phyloP scores from a whole-genome alignment of 805 yeast species.

The Metschnikowia peoriensis region DNA sequence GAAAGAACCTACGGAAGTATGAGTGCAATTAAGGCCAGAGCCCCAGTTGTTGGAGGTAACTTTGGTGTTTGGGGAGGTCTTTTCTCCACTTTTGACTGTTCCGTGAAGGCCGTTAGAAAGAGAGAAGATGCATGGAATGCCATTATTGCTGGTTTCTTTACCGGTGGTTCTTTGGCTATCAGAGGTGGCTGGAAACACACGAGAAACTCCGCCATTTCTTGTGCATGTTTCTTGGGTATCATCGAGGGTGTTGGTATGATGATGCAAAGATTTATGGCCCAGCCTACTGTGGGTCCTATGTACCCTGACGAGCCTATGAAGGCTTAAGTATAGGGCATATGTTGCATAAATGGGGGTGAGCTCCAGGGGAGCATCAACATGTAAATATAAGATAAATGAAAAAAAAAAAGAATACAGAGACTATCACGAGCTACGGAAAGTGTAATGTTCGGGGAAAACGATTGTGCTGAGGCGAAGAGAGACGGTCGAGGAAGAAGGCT shows the following conservation, averaged over 20 bases:
- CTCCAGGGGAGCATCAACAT: constrained; percentile 5
- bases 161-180: constrained; percentile 96
- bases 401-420: not conserved
- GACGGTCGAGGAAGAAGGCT: too few relatives aligned
- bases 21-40: constrained; percentile 90
- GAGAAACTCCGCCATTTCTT: constrained; percentile 92
- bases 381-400: not conserved
- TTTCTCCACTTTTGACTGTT: constrained; percentile 92
- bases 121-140: constrained; percentile 99
- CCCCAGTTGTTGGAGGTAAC: constrained; percentile 98
- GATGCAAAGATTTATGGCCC: constrained; percentile 88
- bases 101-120: constrained; percentile 91
- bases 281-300: constrained; percentile 50
- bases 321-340: constrained; percentile 23
- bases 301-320: constrained; percentile 44
- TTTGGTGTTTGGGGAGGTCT: constrained; percentile 99
- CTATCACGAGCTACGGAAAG: not conserved
- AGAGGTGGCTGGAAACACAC: constrained; percentile 99
- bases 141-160: constrained; percentile 94
- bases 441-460: not conserved
- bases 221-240: constrained; percentile 95
- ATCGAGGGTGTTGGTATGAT: constrained; percentile 98
- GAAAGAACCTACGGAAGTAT: constrained; percentile 90
- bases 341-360: not conserved
- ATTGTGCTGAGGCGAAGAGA: too few relatives aligned